These are phyloP conservation scores for Nothopassalora personata DNA, from an alignment of 2,329 filamentous ascomycete genomes.

Conservation along the genomic window DNA sequence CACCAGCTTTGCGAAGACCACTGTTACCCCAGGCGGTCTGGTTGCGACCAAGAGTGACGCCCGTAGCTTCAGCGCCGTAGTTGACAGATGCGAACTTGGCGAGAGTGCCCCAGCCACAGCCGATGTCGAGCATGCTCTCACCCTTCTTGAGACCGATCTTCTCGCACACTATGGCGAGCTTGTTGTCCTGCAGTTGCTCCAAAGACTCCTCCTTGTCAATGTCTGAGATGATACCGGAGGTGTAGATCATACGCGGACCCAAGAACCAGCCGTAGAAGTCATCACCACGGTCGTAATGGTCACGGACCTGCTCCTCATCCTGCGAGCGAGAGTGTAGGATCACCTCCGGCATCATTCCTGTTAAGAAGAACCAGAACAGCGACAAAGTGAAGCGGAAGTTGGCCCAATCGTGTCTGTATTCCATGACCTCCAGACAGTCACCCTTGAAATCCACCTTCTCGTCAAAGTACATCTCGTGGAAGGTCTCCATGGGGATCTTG, in stretches of 20 bases:
- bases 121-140: conserved; percentile 85
- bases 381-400: conserved; percentile 84
- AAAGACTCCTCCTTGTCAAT: conserved; percentile 81
- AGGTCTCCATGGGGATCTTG: conserved; percentile 86
- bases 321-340: conserved; percentile 90
- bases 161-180: conserved; percentile 89
- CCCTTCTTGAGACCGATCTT: conserved; percentile 81
- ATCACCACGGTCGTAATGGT: conserved; percentile 95
- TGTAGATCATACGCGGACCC: conserved; percentile 98
- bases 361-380: conserved; percentile 83
- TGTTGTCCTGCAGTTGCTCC: conserved; percentile 96
- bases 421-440: conserved; percentile 79
- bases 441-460: conserved; percentile 94
- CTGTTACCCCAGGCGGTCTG: conserved; percentile 96
- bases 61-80: conserved; percentile 79
- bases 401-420: conserved; percentile 96
- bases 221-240: conserved; percentile 87
- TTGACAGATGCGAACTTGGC: conserved; percentile 88
- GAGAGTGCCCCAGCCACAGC: conserved; percentile 96
- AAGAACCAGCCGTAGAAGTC: conserved; percentile 99
- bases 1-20: conserved; percentile 73
- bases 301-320: conserved; percentile 95
- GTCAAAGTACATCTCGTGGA: conserved; percentile 97
- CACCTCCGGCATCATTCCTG: conserved; percentile 81
- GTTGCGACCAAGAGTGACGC: conserved; percentile 91